Evolutionary conservation across 345 rosid species (phyloP).

Genomic region (Heritiera littoralis): DNA sequence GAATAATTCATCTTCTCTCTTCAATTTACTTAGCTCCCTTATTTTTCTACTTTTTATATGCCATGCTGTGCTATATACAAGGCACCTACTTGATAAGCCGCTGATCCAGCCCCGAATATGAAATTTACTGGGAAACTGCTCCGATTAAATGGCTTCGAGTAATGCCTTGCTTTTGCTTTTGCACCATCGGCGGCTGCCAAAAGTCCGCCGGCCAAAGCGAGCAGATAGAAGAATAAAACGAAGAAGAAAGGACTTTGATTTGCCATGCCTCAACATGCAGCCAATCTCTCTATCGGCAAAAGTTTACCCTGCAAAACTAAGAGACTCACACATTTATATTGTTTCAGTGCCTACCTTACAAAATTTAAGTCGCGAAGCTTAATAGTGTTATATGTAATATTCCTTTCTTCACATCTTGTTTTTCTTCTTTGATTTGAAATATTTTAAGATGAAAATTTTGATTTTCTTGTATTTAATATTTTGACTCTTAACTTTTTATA

Average conservation of each 20-base stretch:
- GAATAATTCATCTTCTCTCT: background rate
- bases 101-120: constrained; percentile 47
- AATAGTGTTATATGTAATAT: no score
- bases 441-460: no score
- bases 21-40: background rate
- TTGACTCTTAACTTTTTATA: no score
- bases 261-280: background rate
- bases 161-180: background rate
- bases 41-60: background rate
- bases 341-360: no score
- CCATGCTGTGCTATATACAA: background rate
- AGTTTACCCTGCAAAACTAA: no score
- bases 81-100: constrained; percentile 39
- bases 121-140: constrained; percentile 39
- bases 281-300: no score
- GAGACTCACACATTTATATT: no score
- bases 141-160: constrained; percentile 22
- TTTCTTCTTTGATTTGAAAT: no score
- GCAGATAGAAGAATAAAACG: background rate
- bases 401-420: no score
- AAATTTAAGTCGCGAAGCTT: no score
- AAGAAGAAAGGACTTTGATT: background rate
- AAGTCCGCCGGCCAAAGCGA: background rate
- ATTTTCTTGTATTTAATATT: no score
- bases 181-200: background rate